Evolutionary conservation across 305 asterid species (phyloP), one percentile per base, ranked within the genome.

Genomic region (Fraxinus latifolia): DNA sequence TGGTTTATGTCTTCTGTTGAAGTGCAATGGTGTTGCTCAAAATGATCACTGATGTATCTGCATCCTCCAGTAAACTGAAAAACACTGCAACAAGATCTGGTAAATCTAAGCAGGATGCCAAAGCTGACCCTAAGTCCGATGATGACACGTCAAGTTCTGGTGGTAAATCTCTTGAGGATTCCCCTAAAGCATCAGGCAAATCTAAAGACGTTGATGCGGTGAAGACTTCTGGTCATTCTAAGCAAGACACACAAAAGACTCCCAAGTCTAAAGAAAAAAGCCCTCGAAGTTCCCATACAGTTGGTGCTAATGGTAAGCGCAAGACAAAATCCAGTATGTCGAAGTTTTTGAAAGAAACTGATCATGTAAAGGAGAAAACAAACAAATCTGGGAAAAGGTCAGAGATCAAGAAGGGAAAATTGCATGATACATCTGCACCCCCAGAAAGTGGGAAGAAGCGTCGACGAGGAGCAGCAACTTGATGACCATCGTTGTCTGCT

Each of bases 401-500:
- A 9, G 94, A 87, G 76, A 82, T 81, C 37, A 65, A 73, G 79
- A 94, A 92, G 82, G 89, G 89, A 32, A 93, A 87, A 89, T 78
- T 88, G 5, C 34, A 85, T 50, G 90, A 86, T 53, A 27, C 83
- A 80, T 81, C 90, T 33, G 90, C 86, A 85, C 87, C 87, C 17
- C 88, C 84, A 79, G 93, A 86, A 81, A 87, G 77, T 39, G 89
- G 88, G 62, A 94, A 91, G 91, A 96, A 93, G 86, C 91, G 95
- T 76, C 88, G 88, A 36, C 88, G 93, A 70, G 87, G 91, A 81
- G 75, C 12, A 15, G 42, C 42, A 14, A 32, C 29, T 71, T 71
- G 44, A 71, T 31, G 44, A 70, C 19, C 25, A 31, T 70, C 31
- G 0, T 11, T 78, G 72, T 82, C 79, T 80, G 65, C 58, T 55